These are phyloP conservation scores for Penicillium crystallinum DNA, from an alignment of 495 filamentous ascomycete species.

Conservation along the genomic window DNA sequence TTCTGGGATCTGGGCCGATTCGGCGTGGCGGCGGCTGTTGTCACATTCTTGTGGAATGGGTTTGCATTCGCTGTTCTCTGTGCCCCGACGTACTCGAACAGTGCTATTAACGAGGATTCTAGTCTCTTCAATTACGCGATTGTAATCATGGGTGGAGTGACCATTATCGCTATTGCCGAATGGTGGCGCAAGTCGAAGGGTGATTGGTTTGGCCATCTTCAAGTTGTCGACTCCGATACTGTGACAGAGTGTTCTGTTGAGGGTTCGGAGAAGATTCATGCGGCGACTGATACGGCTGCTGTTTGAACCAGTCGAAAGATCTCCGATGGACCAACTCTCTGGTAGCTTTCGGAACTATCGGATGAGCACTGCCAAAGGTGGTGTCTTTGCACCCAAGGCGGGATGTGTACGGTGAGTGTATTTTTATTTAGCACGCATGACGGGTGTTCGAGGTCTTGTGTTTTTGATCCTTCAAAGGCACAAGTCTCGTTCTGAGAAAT, in stretches of 20 bases:
- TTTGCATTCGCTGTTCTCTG: constrained; percentile 34
- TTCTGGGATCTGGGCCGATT: constrained; percentile 31
- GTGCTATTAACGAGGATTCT: constrained; percentile 20
- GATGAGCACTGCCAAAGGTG: neutral
- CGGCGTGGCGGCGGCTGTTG: constrained; percentile 26
- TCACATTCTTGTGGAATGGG: constrained; percentile 34
- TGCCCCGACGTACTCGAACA: constrained; percentile 28
- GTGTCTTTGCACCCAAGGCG: neutral
- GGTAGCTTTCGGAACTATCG: neutral
- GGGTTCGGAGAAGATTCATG: neutral
- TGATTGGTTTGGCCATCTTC: constrained; percentile 33
- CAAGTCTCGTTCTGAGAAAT: constrained; percentile 41
- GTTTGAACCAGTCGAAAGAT: neutral
- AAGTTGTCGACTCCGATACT: constrained; percentile 14
- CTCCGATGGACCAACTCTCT: neutral
- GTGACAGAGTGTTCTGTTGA: constrained; percentile 7
- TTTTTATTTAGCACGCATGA: constrained; percentile 25
- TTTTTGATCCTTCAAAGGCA: constrained; percentile 10
- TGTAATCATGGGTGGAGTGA: constrained; percentile 35
- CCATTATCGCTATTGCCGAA: constrained; percentile 26
- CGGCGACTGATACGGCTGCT: neutral
- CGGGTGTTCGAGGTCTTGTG: constrained; percentile 35
- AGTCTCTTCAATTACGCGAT: constrained; percentile 34
- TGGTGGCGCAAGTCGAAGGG: constrained; percentile 33
- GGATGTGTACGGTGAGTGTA: constrained; percentile 10